These are phyloP conservation scores for Trichoderma virens DNA, from an alignment of 495 filamentous ascomycete genomes.

Conservation along the genomic window DNA sequence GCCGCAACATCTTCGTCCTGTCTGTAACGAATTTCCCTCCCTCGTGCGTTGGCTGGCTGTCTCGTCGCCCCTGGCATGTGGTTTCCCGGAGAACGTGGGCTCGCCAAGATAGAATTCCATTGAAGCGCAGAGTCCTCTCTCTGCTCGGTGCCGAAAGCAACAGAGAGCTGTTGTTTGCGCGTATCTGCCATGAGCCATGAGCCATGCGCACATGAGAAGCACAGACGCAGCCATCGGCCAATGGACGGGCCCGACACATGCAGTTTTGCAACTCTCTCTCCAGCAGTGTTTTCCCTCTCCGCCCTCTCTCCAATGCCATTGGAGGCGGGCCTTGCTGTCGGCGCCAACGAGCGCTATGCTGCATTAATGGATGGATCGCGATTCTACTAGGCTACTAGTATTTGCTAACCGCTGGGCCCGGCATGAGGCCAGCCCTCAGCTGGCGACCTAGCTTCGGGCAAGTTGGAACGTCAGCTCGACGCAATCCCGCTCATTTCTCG, in stretches of 20 bases:
- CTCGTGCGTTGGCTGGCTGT: neutral
- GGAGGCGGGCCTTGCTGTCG: neutral
- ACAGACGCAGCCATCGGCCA: neutral
- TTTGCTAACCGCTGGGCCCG: constrained; percentile 1
- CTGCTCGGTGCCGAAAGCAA: neutral
- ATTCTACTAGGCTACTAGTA: neutral
- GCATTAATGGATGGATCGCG: neutral
- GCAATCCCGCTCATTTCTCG: neutral
- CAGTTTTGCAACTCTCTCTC: neutral
- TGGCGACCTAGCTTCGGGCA: neutral
- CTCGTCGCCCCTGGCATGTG: neutral
- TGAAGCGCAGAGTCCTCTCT: neutral
- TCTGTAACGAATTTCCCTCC: neutral
- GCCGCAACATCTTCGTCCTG: neutral
- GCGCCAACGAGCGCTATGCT: constrained; percentile 7
- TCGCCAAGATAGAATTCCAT: neutral
- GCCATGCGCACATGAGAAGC: neutral
- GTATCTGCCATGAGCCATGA: neutral
- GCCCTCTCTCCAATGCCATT: neutral
- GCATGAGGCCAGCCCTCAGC: neutral
- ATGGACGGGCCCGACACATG: neutral
- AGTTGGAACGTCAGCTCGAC: neutral
- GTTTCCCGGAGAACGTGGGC: neutral
- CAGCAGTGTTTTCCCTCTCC: neutral
- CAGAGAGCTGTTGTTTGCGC: neutral